phyloP scores from a whole-genome alignment of 768 basidiomycete genomes.

The Collybia sp. region DNA sequence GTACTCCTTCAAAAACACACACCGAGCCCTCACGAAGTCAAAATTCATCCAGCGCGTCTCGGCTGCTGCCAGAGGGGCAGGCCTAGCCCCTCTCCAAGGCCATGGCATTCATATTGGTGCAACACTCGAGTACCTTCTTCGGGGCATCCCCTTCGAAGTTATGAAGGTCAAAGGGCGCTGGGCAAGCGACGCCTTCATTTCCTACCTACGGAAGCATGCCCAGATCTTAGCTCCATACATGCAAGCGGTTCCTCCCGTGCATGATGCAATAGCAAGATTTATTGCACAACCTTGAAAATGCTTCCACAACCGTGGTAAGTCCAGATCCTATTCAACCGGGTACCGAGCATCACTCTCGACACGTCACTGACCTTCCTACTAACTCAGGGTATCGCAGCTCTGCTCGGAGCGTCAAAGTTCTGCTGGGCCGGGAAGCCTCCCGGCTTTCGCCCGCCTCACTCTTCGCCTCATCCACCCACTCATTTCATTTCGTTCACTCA shows the following conservation, averaged over 20 bases:
- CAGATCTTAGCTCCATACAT: conserved; percentile 10
- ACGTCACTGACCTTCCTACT: no score
- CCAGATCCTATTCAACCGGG: no score
- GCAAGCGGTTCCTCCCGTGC: conserved; percentile 4
- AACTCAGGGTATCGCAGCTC: no score
- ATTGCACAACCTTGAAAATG: no score
- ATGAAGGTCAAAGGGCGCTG: conserved; percentile 10
- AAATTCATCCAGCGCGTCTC: conserved; percentile 12
- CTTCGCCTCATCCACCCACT: no score
- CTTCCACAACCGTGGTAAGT: no score
- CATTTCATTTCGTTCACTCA: no score
- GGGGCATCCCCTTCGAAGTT: conserved; percentile 9
- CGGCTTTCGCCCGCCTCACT: no score
- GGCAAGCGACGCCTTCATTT: conserved; percentile 8
- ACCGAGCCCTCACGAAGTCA: conserved; percentile 15
- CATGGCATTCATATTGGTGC: conserved; percentile 22
- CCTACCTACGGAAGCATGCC: conserved; percentile 7
- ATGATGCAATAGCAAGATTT: neutral
- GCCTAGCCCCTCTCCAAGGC: conserved; percentile 10
- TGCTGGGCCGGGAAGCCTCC: no score
- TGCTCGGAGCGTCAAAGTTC: no score
- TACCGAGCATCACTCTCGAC: no score
- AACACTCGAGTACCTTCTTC: conserved; percentile 17
- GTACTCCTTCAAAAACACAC: neutral
- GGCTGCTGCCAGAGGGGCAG: neutral